These are phyloP conservation scores for Saccharum officinarum DNA, from an alignment of 176 grass and related monocot genomes.

Conservation along the genomic window DNA sequence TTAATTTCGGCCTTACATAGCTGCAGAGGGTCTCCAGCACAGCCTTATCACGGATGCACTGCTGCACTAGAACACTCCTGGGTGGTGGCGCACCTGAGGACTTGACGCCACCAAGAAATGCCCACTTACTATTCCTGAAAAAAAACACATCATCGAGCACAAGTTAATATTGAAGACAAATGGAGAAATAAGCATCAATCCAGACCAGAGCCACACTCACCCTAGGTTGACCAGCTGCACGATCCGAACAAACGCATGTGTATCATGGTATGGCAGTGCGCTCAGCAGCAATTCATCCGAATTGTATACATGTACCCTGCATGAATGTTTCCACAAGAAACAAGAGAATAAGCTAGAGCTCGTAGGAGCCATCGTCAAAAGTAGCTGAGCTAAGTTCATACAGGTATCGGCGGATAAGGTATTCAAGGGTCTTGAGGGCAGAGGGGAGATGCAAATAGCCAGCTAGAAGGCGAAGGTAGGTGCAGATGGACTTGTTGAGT, in stretches of 20 bases:
- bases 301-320: conserved; percentile 92
- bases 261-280: conserved; percentile 83
- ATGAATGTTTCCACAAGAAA: conserved; percentile 38
- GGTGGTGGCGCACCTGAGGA: conserved; percentile 75
- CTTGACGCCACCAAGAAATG: conserved; percentile 83
- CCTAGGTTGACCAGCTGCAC: conserved; percentile 78
- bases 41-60: conserved; percentile 83
- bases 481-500: conserved; percentile 78
- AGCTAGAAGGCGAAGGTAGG: conserved; percentile 76
- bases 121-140: conserved; percentile 85
- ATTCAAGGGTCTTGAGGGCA: conserved; percentile 84
- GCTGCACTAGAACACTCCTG: conserved; percentile 80
- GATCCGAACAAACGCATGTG: conserved; percentile 81
- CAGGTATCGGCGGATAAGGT: conserved; percentile 87
- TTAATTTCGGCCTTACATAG: conserved; percentile 52
- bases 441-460: conserved; percentile 68
- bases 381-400: conserved; percentile 33
- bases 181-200: conserved; percentile 4
- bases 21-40: conserved; percentile 84
- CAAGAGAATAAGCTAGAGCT: conserved; percentile 33
- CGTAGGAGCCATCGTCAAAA: conserved; percentile 5
- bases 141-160: conserved; percentile 10
- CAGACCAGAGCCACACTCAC: conserved; percentile 36
- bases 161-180: not conserved
- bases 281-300: conserved; percentile 77